Evolutionary conservation across 2,329 filamentous ascomycete species (phyloP).

Genomic region (Epichloe coenophiala): DNA sequence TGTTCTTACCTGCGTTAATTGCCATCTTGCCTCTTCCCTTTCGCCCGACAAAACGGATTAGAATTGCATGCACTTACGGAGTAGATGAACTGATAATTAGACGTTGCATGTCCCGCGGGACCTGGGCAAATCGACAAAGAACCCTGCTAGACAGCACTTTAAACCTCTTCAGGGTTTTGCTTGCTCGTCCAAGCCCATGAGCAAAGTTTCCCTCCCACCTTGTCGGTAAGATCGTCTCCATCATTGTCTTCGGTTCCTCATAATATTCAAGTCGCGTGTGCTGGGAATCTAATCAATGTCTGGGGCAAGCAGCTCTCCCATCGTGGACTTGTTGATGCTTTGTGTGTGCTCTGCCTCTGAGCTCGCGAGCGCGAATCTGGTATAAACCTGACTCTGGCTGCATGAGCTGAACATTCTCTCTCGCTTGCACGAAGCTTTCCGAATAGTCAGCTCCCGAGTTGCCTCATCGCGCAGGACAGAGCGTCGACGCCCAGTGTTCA

Average conservation of each 20-base stretch:
- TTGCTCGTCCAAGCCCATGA: neutral
- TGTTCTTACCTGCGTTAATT: too few species aligned
- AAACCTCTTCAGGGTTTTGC: slow-evolving; percentile 2
- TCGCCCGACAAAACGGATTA: too few species aligned
- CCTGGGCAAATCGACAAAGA: slow-evolving; percentile 3
- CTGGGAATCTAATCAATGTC: neutral
- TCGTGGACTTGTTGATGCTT: slow-evolving; percentile 2
- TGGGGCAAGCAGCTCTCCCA: neutral
- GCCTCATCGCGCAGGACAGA: slow-evolving; percentile 5
- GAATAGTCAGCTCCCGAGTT: neutral
- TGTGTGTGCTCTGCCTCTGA: neutral
- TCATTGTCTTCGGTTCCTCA: neutral
- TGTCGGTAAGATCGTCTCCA: neutral
- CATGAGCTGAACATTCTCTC: neutral
- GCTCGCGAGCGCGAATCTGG: slow-evolving; percentile 1
- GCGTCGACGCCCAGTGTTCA: slow-evolving; percentile 16
- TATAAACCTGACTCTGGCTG: neutral
- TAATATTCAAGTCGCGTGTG: neutral
- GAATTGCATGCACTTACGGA: too few species aligned
- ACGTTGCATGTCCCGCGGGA: neutral
- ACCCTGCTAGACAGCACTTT: slow-evolving; percentile 2
- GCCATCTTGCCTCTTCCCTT: too few species aligned
- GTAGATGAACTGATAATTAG: too few species aligned
- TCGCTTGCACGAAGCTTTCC: neutral
- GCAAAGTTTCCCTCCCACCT: neutral